Conservation (phyloP, 352 stramenopile species). For the Pythium pyrilobum region DNA sequence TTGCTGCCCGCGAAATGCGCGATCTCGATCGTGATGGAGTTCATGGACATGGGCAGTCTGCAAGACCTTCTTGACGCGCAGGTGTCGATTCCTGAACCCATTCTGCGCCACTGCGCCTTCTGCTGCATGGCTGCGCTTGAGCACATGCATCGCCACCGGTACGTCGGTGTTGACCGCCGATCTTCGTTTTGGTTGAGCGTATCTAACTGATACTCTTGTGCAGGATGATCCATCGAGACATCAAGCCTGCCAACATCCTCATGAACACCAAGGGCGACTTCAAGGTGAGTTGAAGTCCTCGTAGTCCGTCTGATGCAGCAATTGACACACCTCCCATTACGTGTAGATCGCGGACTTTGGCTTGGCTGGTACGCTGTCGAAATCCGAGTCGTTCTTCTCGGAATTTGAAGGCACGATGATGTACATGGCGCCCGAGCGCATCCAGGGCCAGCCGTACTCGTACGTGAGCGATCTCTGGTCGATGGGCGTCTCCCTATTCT, state of each 20-base stretch:
- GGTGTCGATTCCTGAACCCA: conserved; percentile 40
- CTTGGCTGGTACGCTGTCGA: conserved; percentile 63
- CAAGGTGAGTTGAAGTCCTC: conserved; percentile 52
- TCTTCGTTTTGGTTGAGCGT: no score
- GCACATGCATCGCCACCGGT: conserved; percentile 81
- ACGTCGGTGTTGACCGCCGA: background rate
- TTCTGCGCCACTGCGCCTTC: conserved; percentile 73
- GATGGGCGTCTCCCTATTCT: conserved; percentile 67
- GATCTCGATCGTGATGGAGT: conserved; percentile 90
- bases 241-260: conserved; percentile 90
- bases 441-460: conserved; percentile 82
- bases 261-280: conserved; percentile 82
- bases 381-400: conserved; percentile 76
- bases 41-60: conserved; percentile 89
- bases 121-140: conserved; percentile 78
- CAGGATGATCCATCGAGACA: conserved; percentile 85
- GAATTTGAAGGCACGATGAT: conserved; percentile 91
- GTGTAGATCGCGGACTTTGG: conserved; percentile 83
- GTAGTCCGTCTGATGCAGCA: no score
- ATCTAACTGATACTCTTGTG: background rate
- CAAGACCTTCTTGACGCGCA: conserved; percentile 64
- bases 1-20: conserved; percentile 60
- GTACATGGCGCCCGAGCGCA: conserved; percentile 94
- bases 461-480: conserved; percentile 81
- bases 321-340: no score